These are phyloP conservation scores for Mariannaea elegans DNA, from an alignment of 2,329 filamentous ascomycete genomes.

Conservation along the genomic window DNA sequence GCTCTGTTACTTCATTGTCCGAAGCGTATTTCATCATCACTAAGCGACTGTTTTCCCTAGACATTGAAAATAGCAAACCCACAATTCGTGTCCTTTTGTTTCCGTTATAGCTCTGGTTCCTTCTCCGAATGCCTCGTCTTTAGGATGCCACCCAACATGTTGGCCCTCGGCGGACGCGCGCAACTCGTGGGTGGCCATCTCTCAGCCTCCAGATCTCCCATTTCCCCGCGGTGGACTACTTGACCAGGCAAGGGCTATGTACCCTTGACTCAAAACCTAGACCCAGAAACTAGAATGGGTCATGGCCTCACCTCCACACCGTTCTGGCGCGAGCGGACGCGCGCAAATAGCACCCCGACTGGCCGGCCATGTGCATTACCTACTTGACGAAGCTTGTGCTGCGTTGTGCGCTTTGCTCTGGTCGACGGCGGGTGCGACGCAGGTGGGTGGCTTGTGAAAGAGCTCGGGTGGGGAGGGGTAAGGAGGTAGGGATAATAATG, in stretches of 20 bases:
- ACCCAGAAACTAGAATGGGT: conserved; percentile 6
- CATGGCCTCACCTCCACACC: conserved; percentile 21
- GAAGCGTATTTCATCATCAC: neutral
- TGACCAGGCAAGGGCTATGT: neutral
- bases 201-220: neutral
- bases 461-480: conserved; percentile 23
- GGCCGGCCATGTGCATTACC: conserved; percentile 15
- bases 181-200: neutral
- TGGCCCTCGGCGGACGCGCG: neutral
- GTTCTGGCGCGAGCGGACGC: conserved; percentile 9
- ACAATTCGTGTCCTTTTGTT: neutral
- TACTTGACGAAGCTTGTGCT: neutral
- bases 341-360: conserved; percentile 1
- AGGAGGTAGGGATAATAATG: neutral
- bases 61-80: neutral
- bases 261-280: conserved; percentile 5
- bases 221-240: conserved; percentile 6
- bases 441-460: conserved; percentile 7
- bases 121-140: neutral
- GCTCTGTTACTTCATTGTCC: conserved; percentile 2
- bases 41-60: neutral
- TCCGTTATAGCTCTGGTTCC: neutral
- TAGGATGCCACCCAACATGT: neutral
- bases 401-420: neutral
- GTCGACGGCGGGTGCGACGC: conserved; percentile 8